A percentile compares a stretch with the other conserved stretches of the same genome.
Conservation (phyloP, 2,329 filamentous ascomycete genomes). For the Verticillium nubilum region DNA sequence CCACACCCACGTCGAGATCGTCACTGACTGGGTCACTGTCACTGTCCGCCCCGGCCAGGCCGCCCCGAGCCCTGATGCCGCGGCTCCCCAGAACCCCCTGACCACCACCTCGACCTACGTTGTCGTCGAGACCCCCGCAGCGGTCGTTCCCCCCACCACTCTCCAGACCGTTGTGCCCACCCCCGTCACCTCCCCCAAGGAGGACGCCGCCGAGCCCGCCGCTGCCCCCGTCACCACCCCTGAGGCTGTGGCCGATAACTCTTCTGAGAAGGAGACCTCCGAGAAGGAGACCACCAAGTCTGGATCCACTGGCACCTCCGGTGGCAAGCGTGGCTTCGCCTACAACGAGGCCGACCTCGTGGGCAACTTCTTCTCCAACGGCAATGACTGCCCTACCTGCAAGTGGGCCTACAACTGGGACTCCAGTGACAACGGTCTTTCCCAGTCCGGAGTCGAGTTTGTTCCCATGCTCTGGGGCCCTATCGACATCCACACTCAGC, state of each 20-base stretch:
- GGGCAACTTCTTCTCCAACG: conserved; percentile 38
- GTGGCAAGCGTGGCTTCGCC: conserved; percentile 59
- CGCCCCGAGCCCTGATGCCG: conserved; percentile 6
- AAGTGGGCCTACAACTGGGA: conserved; percentile 69
- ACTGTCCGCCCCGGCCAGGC: conserved; percentile 29
- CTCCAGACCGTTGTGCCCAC: conserved; percentile 10
- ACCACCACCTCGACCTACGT: conserved; percentile 9
- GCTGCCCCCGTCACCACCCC: conserved; percentile 17
- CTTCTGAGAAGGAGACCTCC: neutral
- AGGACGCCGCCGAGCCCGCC: conserved; percentile 1
- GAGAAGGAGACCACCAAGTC: neutral
- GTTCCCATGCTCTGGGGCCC: conserved; percentile 64
- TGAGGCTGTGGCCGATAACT: conserved; percentile 7
- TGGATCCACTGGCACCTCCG: conserved; percentile 13
- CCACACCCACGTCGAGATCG: conserved; percentile 25
- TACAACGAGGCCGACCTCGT: conserved; percentile 58
- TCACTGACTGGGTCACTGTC: conserved; percentile 34
- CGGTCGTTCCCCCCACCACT: conserved; percentile 13
- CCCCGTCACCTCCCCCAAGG: neutral
- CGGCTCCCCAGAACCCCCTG: conserved; percentile 4
- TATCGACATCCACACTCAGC: conserved; percentile 31
- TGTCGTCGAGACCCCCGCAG: conserved; percentile 2
- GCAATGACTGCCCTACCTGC: conserved; percentile 30
- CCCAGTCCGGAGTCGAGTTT: conserved; percentile 43
- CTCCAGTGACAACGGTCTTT: conserved; percentile 33